Evolutionary conservation across 768 basidiomycete genomes (phyloP).

Genomic region (Boletus reticulatus): DNA sequence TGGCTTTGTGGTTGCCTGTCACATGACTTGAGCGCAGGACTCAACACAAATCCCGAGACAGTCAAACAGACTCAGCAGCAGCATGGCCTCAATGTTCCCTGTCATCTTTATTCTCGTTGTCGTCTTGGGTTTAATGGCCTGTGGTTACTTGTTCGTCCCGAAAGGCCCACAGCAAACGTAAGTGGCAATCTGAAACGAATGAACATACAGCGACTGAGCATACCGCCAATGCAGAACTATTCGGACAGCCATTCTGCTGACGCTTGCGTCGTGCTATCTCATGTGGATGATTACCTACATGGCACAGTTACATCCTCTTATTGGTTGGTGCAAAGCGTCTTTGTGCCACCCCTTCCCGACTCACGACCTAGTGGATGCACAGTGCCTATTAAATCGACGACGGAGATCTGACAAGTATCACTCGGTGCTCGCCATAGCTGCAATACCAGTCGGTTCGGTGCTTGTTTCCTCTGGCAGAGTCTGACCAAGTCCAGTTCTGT

Average conservation of each 20-base stretch:
- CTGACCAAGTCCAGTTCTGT: conserved; percentile 10
- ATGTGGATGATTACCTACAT: conserved; percentile 99
- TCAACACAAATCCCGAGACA: neutral
- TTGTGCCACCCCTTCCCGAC: neutral
- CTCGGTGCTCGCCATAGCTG: conserved; percentile 2
- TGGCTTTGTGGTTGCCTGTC: neutral
- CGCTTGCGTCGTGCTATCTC: conserved; percentile 82
- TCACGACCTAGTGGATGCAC: neutral
- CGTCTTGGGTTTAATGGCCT: conserved; percentile 60
- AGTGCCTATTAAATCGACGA: conserved; percentile 18
- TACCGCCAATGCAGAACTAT: conserved; percentile 56
- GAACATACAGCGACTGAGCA: neutral
- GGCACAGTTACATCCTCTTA: conserved; percentile 89
- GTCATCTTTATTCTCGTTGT: conserved; percentile 66
- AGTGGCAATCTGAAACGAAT: conserved; percentile 28
- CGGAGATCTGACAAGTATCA: conserved; percentile 15
- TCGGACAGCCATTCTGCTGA: conserved; percentile 76
- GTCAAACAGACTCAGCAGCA: neutral
- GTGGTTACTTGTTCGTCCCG: conserved; percentile 66
- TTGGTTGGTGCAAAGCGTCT: conserved; percentile 52
- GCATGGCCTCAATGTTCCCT: conserved; percentile 71
- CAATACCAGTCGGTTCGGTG: conserved; percentile 23
- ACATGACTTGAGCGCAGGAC: conserved; percentile 4
- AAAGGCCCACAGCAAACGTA: conserved; percentile 92
- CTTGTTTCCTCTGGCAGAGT: neutral